These are phyloP conservation scores for Boletellus ananas DNA, from an alignment of 768 basidiomycete genomes.

Conservation along the genomic window DNA sequence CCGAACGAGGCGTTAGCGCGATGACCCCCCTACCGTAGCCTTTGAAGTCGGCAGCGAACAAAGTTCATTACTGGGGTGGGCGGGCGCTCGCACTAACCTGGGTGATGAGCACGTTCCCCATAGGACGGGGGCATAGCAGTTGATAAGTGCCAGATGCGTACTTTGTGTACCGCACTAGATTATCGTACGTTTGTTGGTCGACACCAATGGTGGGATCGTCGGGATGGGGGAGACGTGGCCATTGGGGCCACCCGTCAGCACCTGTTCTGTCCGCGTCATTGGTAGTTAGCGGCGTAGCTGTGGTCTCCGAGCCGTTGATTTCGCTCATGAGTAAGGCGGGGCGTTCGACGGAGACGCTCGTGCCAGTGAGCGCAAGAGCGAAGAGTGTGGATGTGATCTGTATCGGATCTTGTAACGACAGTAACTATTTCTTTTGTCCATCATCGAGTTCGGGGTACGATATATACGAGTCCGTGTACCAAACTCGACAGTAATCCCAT, in stretches of 20 bases:
- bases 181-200: constrained; percentile 35
- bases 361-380: too few species aligned
- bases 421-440: too few species aligned
- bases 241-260: not conserved
- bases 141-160: constrained; percentile 52
- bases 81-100: constrained; percentile 29
- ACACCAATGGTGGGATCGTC: constrained; percentile 29
- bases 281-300: not conserved
- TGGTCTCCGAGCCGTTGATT: not conserved
- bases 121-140: constrained; percentile 42
- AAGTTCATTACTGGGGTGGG: not conserved
- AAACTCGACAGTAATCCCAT: too few species aligned
- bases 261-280: not conserved
- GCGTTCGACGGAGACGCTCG: too few species aligned
- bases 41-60: not conserved
- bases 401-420: not conserved
- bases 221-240: constrained; percentile 25
- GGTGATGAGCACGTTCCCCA: constrained; percentile 43
- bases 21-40: not conserved
- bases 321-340: constrained; percentile 2
- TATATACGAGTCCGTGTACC: too few species aligned
- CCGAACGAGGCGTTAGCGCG: not conserved
- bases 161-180: constrained; percentile 44
- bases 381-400: not conserved
- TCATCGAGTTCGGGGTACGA: too few species aligned